Evolutionary conservation across 192 early-diverging fungal species (phyloP), one percentile per base, ranked within the genome.

Genomic region (Backusella luteola): DNA sequence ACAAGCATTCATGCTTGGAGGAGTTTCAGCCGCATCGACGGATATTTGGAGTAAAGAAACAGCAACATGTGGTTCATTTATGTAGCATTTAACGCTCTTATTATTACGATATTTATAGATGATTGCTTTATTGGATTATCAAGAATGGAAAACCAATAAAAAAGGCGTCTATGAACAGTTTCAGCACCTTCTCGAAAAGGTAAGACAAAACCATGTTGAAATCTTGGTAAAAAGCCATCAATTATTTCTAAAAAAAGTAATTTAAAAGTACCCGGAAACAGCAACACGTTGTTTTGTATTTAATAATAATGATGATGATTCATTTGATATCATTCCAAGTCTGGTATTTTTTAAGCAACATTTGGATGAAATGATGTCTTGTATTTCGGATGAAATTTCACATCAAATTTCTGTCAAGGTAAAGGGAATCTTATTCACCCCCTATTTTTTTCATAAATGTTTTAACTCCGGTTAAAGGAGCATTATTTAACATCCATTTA

Each of bases 71-170:
- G 46, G 46, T 49, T 49, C 46, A 49, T 63, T 63, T 11, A 63
- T 63, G n/a, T 63, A 12, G 21, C 26, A 59, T 63, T 63, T 26
- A 26, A 49, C 46, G 19, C 46, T 6, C 6, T 19, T n/a, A n/a
- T 49, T 49, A 39, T 49, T 49, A 39, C 14, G 6, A 23, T 23
- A 49, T n/a, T 49, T 49, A 41, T 77, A 93, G 90, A 91, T 93
- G 42, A 91, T 94, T 83, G 93, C 92, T 63, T 91, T 94, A 53
- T 92, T 92, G 86, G 88, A 94, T 80, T 95, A 93, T 77, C 84
- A 88, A 69, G 86, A 89, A 63, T 89, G 85, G 84, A 81, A 90
- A 41, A 84, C 85, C 42, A 75, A 75, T 46, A 84, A 88, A 66
- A 78, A 75, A 3, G 86, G 91, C 76, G 89, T 91, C 26, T 84